Percentiles rank a stretch among this genome's conserved stretches.
Conservation (phyloP, 768 basidiomycete species). For the Boletus rufocinnamomeus region DNA sequence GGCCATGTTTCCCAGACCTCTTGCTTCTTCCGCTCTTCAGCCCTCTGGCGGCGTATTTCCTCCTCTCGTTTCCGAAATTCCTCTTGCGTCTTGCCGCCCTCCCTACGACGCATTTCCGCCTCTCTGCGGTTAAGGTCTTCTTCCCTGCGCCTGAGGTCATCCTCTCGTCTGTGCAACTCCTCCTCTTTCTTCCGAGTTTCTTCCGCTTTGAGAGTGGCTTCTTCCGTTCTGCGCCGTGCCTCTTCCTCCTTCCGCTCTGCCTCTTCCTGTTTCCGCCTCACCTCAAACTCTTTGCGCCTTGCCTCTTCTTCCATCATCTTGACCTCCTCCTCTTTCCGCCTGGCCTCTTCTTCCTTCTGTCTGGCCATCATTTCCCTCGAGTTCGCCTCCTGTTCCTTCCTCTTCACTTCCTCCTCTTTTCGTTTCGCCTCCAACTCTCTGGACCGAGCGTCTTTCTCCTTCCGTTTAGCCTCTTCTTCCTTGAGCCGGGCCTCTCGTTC, state of each 20-base stretch:
- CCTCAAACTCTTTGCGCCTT: constrained; percentile 33
- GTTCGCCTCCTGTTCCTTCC: constrained; percentile 31
- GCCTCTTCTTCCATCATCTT: constrained; percentile 28
- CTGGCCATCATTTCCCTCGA: constrained; percentile 31
- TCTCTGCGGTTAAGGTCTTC: constrained; percentile 35
- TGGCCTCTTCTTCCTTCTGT: constrained; percentile 33
- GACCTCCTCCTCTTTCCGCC: constrained; percentile 30
- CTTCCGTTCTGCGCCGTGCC: constrained; percentile 29
- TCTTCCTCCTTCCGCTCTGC: constrained; percentile 35
- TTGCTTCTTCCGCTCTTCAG: constrained; percentile 35
- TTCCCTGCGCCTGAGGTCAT: constrained; percentile 32
- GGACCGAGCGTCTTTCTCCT: constrained; percentile 29
- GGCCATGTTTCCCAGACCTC: constrained; percentile 34
- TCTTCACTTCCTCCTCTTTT: constrained; percentile 24
- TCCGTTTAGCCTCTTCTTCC: constrained; percentile 32
- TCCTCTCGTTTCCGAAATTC: constrained; percentile 35
- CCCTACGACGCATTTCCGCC: constrained; percentile 34
- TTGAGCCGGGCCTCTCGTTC: constrained; percentile 21
- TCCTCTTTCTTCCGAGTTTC: constrained; percentile 30
- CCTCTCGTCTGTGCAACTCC: constrained; percentile 29
- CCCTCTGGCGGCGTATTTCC: constrained; percentile 32
- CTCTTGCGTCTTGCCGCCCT: constrained; percentile 29
- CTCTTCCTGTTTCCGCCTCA: constrained; percentile 33
- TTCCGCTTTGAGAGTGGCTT: constrained; percentile 26
- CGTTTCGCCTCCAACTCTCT: constrained; percentile 25